Evolutionary conservation across 192 early-diverging fungal species (phyloP), one percentile per base, ranked within the genome.

Genomic region (Umbelopsis sp.): DNA sequence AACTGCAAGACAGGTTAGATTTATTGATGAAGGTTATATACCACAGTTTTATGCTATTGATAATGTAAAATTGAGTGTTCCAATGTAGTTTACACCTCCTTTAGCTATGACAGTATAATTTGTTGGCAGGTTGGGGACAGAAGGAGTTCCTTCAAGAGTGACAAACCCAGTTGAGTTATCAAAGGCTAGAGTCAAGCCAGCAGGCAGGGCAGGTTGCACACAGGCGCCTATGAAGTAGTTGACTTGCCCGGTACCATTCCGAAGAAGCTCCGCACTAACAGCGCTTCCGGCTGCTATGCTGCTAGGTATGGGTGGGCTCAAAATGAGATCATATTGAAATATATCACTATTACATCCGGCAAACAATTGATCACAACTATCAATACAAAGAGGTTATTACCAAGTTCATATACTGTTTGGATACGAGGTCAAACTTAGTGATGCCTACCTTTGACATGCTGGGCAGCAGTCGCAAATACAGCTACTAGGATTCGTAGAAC

Each of bases 401-500:
- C 3, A 6, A 2, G 9, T 16, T 35, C 5, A 6, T 10, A 41
- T 41, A 16, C 22, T 13, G 12, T 12, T 30, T 58, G 15, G n/a
- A 55, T 8, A 13, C 23, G 9, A 30, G 23, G 13, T 55, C 50
- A 21, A 21, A 27, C n/a, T 27, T 25, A 27, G 20, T 8, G 37
- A 10, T 41, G 37, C 25, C 8, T 27, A 61, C 55, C 55, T 61
- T 7, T 61, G 27, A 13, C 55, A 61, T 4, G 30, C 55, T n/a
- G 55, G 55, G 13, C 55, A 61, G 55, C 55, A 61, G 30, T 61
- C 55, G 55, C 55, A 61, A 25, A 61, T 25, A 61, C 55, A 61
- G 33, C 27, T 16, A n/a, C 27, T 61, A 18, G 18, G 1, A 18
- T 61, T 61, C 4, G 18, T n/a, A 37, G 10, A 12, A 16, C 55